A percentile compares a stretch with the other conserved stretches of the same genome.
phyloP scores from a whole-genome alignment of 1,284 basidiomycete species.

The Boletus semigastroideus region DNA sequence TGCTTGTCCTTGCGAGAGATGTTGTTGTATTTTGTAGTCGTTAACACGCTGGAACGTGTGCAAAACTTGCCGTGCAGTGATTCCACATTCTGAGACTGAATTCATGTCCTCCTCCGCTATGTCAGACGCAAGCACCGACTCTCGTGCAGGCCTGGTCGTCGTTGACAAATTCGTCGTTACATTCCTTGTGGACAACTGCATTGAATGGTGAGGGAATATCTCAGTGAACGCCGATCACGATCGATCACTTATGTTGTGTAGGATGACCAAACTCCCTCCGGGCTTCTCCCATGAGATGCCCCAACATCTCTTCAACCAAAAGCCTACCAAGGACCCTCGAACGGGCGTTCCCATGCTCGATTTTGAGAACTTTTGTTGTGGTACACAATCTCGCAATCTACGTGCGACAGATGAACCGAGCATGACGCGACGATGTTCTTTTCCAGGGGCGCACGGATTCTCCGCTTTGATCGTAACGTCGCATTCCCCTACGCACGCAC shows the following conservation, averaged over 20 bases:
- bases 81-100: background rate
- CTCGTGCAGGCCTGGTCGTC: conserved; percentile 19
- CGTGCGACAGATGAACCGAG: background rate
- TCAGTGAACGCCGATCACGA: background rate
- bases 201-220: conserved; percentile 61
- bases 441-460: conserved; percentile 76
- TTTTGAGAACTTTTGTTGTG: conserved; percentile 77
- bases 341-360: conserved; percentile 68
- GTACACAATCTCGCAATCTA: conserved; percentile 32
- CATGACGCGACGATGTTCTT: background rate
- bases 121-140: conserved; percentile 5
- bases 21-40: too few relatives aligned
- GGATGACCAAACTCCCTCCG: conserved; percentile 76
- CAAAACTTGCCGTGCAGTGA: too few relatives aligned
- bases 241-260: too few relatives aligned
- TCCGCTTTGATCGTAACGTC: conserved; percentile 67
- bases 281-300: conserved; percentile 74
- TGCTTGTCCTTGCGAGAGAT: too few relatives aligned
- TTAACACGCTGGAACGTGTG: too few relatives aligned
- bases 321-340: conserved; percentile 48
- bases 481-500: background rate
- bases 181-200: conserved; percentile 73
- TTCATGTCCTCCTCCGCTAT: conserved; percentile 4
- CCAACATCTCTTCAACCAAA: conserved; percentile 55
- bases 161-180: conserved; percentile 59